Evolutionary conservation across 1,284 basidiomycete species (phyloP), one percentile per base, ranked within the genome.

Genomic region (Fomitopsis palustris): DNA sequence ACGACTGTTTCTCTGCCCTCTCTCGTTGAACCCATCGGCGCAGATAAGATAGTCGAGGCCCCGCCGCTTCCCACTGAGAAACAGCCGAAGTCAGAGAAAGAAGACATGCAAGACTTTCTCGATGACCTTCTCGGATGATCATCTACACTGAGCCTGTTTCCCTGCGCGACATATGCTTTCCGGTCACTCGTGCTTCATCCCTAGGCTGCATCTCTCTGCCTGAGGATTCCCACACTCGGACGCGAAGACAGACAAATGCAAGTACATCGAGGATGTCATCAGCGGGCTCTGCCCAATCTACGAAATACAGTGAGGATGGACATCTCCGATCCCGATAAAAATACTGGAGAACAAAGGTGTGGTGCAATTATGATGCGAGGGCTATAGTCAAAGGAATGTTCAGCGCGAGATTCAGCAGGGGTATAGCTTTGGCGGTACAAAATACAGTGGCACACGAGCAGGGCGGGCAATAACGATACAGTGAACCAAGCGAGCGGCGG

Each of bases 31-130:
- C 23, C 39, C 51, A 3, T 57, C 41, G 47, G 29, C 19, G 67
- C 64, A 72, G 64, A 75, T 72, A 55, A 64, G 65, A 54, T 72
- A 54, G 68, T 79, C 25, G 80, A 83, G 55, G 85, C 86, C 0
- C 87, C 87, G 0, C 82, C 82, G 5, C 75, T 89, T 6, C 86
- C 83, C 64, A 65, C 60, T 2, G 60, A 65, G 4, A 60, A 62
- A 19, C 68, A 70, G 14, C 66, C 69, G 19, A 84, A 84, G 68
- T 73, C 75, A 39, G 75, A 80, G 19, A 85, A 84, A 66, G 75
- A 74, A 38, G 78, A 85, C 49, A 87, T 91, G 87, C 82, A 91
- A 71, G 85, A 85, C 45, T 91, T 89, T 65, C 71, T 91, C 37
- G 89, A 91, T 61, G 88, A 90, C 55, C 68, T 92, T 3, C 69